Evolutionary conservation across 495 filamentous ascomycete species (phyloP).

Genomic region (Aspergillus steynii): DNA sequence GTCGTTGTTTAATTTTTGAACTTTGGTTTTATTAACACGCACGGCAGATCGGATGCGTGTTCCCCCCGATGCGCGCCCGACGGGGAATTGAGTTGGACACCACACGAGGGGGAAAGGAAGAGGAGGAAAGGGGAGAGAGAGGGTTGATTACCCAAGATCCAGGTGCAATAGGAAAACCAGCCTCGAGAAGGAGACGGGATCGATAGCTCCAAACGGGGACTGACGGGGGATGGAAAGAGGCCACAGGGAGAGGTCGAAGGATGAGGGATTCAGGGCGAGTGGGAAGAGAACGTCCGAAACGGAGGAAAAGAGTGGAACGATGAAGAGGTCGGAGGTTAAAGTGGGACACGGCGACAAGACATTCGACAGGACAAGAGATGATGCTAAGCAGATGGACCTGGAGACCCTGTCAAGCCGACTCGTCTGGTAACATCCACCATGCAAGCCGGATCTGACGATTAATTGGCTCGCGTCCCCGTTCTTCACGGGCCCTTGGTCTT

Average conservation of each 20-base stretch:
- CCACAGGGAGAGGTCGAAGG: not conserved
- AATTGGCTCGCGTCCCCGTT: conserved; percentile 5
- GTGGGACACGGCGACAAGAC: not conserved
- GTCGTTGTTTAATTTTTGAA: not conserved
- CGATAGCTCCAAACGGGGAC: conserved; percentile 1
- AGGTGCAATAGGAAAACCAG: conserved; percentile 1
- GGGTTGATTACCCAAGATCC: not conserved
- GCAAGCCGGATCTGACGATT: not conserved
- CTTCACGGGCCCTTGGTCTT: conserved; percentile 13
- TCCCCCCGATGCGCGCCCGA: conserved; percentile 13
- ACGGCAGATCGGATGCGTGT: conserved; percentile 15
- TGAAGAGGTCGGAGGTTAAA: conserved; percentile 1
- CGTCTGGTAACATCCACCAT: conserved; percentile 3
- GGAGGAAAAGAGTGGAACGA: conserved; percentile 5
- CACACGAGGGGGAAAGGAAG: conserved; percentile 6
- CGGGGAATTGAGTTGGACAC: conserved; percentile 9
- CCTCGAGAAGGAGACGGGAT: not conserved
- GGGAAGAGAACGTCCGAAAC: conserved; percentile 3
- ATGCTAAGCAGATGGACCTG: conserved; percentile 5
- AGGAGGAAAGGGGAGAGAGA: not conserved
- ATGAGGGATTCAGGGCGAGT: not conserved
- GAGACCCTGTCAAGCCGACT: conserved; percentile 9
- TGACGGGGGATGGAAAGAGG: conserved; percentile 1
- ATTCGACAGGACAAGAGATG: not conserved
- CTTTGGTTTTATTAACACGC: conserved; percentile 8